Percentiles rank a stretch among this genome's conserved stretches.
Evolutionary conservation across 345 rosid genomes (phyloP).

Genomic region (Durio zibethinus): DNA sequence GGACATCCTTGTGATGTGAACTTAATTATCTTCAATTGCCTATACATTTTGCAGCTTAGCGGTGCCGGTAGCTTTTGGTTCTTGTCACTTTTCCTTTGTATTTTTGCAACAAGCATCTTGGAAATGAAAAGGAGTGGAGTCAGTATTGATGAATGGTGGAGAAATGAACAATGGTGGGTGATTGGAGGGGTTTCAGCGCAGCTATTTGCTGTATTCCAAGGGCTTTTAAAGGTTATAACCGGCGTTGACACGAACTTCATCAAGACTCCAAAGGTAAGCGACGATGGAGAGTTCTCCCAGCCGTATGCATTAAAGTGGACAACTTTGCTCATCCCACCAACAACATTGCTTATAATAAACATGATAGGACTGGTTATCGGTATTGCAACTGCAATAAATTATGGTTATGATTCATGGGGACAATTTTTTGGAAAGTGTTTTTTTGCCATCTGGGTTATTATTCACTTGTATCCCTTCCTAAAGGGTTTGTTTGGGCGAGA

Average conservation of each 20-base stretch:
- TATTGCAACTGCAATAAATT: constrained; percentile 53
- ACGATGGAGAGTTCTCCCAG: constrained; percentile 46
- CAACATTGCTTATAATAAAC: constrained; percentile 56
- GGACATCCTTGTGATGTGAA: not conserved
- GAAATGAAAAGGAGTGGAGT: constrained; percentile 77
- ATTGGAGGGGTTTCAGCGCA: constrained; percentile 68
- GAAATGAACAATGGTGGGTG: constrained; percentile 77
- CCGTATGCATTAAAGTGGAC: constrained; percentile 64
- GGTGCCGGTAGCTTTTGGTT: constrained; percentile 55
- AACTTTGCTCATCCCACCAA: constrained; percentile 56
- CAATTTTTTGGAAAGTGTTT: constrained; percentile 62
- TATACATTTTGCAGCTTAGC: constrained; percentile 43
- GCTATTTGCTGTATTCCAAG: constrained; percentile 64
- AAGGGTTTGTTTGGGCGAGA: constrained; percentile 60
- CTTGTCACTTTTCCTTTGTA: constrained; percentile 58
- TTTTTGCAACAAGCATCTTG: constrained; percentile 56
- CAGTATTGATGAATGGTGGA: constrained; percentile 73
- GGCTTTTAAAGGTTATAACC: constrained; percentile 55
- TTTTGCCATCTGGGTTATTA: constrained; percentile 69
- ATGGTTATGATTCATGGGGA: constrained; percentile 71
- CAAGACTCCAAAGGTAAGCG: not conserved
- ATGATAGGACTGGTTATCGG: constrained; percentile 61
- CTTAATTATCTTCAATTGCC: not conserved
- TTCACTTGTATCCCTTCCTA: constrained; percentile 65
- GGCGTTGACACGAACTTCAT: constrained; percentile 33